Base-by-base conservation (phyloP, 225 moss, liverwort and hornwort genomes). In the Climacium dendroides region DNA sequence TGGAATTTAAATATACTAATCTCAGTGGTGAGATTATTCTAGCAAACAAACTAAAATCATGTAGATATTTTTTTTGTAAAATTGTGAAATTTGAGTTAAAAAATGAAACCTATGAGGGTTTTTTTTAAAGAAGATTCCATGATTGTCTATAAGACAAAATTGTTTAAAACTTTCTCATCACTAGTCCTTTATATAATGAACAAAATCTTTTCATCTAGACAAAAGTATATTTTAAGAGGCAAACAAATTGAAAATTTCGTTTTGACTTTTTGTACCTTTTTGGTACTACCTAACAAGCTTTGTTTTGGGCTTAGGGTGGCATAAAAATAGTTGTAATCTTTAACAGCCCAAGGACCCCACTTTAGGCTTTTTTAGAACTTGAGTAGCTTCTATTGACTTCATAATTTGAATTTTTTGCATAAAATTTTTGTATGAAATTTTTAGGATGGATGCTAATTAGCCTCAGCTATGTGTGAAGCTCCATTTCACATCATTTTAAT, bases 111-210 rank as follows among this genome's bases (percentile, higher is more conserved):
- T 39, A 5, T 1, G 8, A 39, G 39, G 4, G n/a, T 3, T 4
- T 24, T 39, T 39, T 69, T 24, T 25, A 7, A 24, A 67, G 7
- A 39, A 39, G 4, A 39, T 14, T 23, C 13, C 3, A 39, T 24
- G 1, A 69, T 24, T 24, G 8, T 0, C 0, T 24, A 0, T 24
- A 24, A 39, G 24, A 39, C 1, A 39, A 24, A 13, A 23, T 23
- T 39, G 5, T 39, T 7, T 4, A 39, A 24, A 12, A 69, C 3
- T 69, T 13, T 39, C 4, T 39, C 13, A 39, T 69, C 1, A 39
- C 2, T 37, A 13, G 23, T 67, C 22, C 7, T 13, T 7, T n/a
- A 69, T 39, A 13, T 13, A 69, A 39, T 39, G 24, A 39, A 12
- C 2, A 22, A 66, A 37, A 39, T 69, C 24, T 69, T 69, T 69